These are phyloP conservation scores for Antitrichia curtipendula DNA, from an alignment of 225 moss, liverwort and hornwort genomes.

Conservation along the genomic window DNA sequence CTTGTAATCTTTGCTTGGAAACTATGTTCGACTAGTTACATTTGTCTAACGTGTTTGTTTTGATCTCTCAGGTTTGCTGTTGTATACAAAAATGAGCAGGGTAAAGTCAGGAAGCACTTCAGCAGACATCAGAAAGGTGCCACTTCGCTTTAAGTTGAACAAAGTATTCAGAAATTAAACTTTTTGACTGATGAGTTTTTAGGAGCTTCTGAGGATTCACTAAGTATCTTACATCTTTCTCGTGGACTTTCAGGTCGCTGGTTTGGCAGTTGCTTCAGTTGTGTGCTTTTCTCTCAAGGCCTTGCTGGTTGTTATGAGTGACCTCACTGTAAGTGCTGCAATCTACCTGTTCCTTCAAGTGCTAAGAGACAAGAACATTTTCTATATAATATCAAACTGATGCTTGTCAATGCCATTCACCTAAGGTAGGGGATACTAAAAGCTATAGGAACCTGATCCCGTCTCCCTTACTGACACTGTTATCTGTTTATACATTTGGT, in stretches of 20 bases:
- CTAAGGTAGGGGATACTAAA: neutral
- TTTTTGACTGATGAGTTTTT: neutral
- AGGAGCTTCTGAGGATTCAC: neutral
- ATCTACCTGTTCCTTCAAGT: neutral
- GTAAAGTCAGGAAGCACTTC: conserved; percentile 69
- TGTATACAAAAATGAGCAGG: conserved; percentile 81
- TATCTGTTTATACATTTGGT: neutral
- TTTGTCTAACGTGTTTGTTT: neutral
- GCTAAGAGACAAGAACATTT: neutral
- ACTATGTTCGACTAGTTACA: neutral
- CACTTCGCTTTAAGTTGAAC: neutral
- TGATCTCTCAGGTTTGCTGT: conserved; percentile 35
- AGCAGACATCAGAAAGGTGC: conserved; percentile 65
- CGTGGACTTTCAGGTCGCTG: conserved; percentile 46
- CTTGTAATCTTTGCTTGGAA: neutral
- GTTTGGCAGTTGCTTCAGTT: conserved; percentile 75
- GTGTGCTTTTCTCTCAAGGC: conserved; percentile 76
- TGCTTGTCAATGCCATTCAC: neutral
- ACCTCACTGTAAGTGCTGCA: conserved; percentile 50
- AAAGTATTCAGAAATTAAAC: neutral
- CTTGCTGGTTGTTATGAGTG: conserved; percentile 56
- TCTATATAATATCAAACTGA: neutral
- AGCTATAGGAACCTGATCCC: neutral
- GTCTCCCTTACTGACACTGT: neutral
- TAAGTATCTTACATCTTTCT: neutral